Evolutionary conservation across 2,329 filamentous ascomycete species (phyloP).

Genomic region (Colletotrichum tanaceti): DNA sequence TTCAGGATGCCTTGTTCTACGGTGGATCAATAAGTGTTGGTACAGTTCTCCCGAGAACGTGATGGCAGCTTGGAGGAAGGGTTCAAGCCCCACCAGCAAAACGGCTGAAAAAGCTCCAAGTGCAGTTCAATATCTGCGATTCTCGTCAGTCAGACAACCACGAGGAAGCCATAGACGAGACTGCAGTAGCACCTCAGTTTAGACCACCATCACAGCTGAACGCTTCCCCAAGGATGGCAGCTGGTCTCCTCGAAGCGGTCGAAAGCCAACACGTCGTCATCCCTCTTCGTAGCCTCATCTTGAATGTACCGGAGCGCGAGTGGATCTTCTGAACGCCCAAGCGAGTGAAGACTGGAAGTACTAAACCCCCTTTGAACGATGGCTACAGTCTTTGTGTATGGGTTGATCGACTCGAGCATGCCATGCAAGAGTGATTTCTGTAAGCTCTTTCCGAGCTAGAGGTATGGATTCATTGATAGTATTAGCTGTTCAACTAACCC

Average conservation of each 20-base stretch:
- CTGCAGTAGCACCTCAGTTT: neutral
- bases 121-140: neutral
- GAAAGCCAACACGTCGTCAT: neutral
- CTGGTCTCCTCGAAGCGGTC: slow-evolving; percentile 22
- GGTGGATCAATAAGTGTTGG: too few species aligned
- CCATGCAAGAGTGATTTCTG: too few species aligned
- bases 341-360: too few species aligned
- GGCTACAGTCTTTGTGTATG: too few species aligned
- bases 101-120: neutral
- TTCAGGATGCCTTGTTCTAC: too few species aligned
- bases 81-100: slow-evolving; percentile 1
- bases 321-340: neutral
- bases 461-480: too few species aligned
- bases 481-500: too few species aligned
- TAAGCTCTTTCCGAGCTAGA: too few species aligned
- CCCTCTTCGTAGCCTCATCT: too few species aligned
- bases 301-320: too few species aligned
- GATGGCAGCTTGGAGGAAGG: slow-evolving; percentile 9
- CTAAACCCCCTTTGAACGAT: too few species aligned
- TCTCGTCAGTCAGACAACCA: neutral
- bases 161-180: neutral
- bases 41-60: neutral
- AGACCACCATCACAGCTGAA: neutral
- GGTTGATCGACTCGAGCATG: too few species aligned
- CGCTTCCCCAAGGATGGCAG: slow-evolving; percentile 14